Evolutionary conservation across 257 asterid genomes (phyloP).

Genomic region (Gentiana dahurica): DNA sequence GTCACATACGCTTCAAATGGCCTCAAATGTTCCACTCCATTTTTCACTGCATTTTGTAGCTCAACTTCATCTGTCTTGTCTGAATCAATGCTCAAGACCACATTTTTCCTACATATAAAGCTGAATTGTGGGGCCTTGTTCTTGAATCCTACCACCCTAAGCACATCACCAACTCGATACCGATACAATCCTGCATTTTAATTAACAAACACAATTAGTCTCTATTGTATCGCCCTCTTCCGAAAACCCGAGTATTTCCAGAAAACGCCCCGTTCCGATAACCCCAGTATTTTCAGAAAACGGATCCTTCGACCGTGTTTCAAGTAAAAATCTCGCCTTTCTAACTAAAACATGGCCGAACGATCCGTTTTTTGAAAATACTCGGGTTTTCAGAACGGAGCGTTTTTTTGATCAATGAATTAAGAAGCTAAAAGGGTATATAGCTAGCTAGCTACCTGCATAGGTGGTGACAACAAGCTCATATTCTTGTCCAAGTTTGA

Average conservation of each 20-base stretch:
- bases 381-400: too few species aligned
- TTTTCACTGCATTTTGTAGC: constrained; percentile 23
- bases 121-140: constrained; percentile 31
- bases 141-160: constrained; percentile 33
- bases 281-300: too few species aligned
- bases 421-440: background rate
- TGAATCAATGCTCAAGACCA: constrained; percentile 23
- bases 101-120: constrained; percentile 30
- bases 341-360: too few species aligned
- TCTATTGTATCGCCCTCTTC: too few species aligned
- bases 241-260: too few species aligned
- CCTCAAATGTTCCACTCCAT: constrained; percentile 14
- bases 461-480: constrained; percentile 38
- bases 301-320: background rate
- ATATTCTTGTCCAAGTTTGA: constrained; percentile 27
- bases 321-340: background rate
- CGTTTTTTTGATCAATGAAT: background rate
- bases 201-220: too few species aligned
- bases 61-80: constrained; percentile 31
- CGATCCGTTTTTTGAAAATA: too few species aligned
- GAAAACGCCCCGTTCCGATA: too few species aligned
- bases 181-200: constrained; percentile 26
- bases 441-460: constrained; percentile 19
- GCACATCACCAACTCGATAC: constrained; percentile 31
- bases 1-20: constrained; percentile 18